Conservation (phyloP, 306 rosid species). For the Acacia melanoxylon region DNA sequence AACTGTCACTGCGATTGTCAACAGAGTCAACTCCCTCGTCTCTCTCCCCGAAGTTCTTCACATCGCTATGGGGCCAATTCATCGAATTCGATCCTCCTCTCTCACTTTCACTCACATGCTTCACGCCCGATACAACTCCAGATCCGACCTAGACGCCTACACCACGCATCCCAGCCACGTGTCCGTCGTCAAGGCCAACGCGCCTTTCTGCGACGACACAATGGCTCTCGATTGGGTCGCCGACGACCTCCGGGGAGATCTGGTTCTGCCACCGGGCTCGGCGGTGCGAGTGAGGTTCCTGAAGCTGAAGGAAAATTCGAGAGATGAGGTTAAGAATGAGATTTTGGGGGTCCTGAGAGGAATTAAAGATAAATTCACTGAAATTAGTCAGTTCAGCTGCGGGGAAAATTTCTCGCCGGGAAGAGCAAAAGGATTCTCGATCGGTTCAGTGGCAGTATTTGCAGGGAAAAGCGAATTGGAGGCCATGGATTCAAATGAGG, state of each 20-base stretch:
- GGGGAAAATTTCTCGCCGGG: constrained; percentile 76
- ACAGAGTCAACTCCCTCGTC: constrained; percentile 42
- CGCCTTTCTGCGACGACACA: constrained; percentile 44
- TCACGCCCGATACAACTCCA: constrained; percentile 65
- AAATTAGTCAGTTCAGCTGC: constrained; percentile 40
- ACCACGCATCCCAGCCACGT: constrained; percentile 55
- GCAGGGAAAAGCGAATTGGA: constrained; percentile 45
- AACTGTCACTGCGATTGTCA: constrained; percentile 41
- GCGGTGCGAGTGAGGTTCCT: constrained; percentile 50
- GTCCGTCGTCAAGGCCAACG: constrained; percentile 47
- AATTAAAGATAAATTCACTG: constrained; percentile 37
- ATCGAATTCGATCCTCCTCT: constrained; percentile 45
- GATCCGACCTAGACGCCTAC: constrained; percentile 50
- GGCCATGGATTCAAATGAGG: constrained; percentile 43
- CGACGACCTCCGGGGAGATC: constrained; percentile 6
- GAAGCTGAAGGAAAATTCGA: constrained; percentile 59
- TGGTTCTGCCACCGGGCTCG: constrained; percentile 39
- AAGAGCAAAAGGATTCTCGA: constrained; percentile 69
- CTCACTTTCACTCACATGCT: constrained; percentile 67
- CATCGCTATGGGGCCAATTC: constrained; percentile 48
- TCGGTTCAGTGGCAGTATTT: constrained; percentile 60
- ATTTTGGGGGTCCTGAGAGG: constrained; percentile 49
- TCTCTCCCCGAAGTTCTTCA: constrained; percentile 62
- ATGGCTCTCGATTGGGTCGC: constrained; percentile 81
- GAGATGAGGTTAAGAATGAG: constrained; percentile 39